A percentile compares a stretch with the other conserved stretches of the same genome.
These are phyloP conservation scores for Ganoderma multipileum DNA, from an alignment of 1,284 basidiomycete species.

Conservation along the genomic window DNA sequence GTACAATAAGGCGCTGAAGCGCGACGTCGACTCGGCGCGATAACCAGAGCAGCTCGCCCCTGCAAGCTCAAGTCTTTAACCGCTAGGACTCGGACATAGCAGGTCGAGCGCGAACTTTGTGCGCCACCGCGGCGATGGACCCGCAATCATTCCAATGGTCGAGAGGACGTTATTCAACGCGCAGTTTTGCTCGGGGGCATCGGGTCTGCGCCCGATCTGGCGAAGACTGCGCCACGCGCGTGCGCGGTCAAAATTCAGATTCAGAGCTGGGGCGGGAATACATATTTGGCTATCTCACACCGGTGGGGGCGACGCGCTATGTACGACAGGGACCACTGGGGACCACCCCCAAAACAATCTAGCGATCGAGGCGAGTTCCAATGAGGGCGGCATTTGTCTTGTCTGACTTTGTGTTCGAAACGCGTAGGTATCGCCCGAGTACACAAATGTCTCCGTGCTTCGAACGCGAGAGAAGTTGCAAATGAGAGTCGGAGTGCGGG, in stretches of 20 bases:
- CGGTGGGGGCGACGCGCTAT: neutral
- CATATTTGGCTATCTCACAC: neutral
- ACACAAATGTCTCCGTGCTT: no score
- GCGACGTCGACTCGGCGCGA: no score
- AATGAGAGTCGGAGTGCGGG: neutral
- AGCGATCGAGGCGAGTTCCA: neutral
- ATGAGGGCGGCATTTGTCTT: neutral
- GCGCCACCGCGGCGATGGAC: no score
- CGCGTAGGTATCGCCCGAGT: neutral
- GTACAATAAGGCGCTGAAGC: neutral
- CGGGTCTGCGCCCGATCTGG: neutral
- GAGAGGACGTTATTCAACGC: no score
- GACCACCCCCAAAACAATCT: neutral
- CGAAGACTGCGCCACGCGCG: neutral
- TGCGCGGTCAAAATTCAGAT: constrained; percentile 4
- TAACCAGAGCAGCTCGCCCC: no score
- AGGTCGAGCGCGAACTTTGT: no score
- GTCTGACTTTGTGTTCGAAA: neutral
- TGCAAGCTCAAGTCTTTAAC: no score
- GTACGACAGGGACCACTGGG: no score
- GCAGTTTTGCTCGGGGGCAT: neutral
- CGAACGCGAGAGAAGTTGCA: neutral
- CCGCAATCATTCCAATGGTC: no score
- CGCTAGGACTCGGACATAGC: no score
- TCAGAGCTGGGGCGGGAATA: neutral